Evolutionary conservation across 75 land plant species (phyloP), one percentile per base, ranked within the genome.

Genomic region (Pinus tabuliformis): DNA sequence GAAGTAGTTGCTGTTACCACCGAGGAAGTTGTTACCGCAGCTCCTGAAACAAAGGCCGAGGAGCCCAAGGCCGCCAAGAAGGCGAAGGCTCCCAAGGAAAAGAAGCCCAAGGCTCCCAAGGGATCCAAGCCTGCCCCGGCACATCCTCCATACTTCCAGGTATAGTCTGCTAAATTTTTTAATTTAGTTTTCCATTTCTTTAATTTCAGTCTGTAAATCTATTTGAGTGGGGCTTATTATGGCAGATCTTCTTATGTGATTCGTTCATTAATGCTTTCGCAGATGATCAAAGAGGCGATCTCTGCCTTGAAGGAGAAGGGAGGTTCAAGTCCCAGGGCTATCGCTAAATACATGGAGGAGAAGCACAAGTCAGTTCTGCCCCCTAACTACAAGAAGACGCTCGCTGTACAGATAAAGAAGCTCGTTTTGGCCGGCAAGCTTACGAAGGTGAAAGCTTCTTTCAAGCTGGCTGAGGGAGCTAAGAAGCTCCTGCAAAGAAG

Each of bases 101-200:
- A 81, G 86, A 84, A 86, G 76, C 75, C 87, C 5, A 80, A 75
- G 71, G 75, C 63, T 22, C 49, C 83, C 33, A 88, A 76, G 75
- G 30, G 74, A 1, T 73, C 54, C 12, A 49, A 49, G 54, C 12
- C 85, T 1, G 58, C 83, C 22, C 79, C 26, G 5, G 63, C 92
- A 70, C 96, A 93, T 83, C 96, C 96, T 39, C 83, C 96, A 28
- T 93, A 93, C 74, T 86, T 92, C 26, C 83, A 87, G 95, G 96
- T 93, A 42, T 60, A 24, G 12, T 12, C 9, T 11, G 12, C 2
- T 49, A 9, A 1, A 9, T 78, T 18, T 1, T 28, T 57, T 16
- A 73, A 28, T 70, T 26, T 9, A 0, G 72, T 30, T 0, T 2
- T 30, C 4, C 72, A 70, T 5, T 70, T 70, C 22, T 70, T 70